phyloP scores from a whole-genome alignment of 2,329 filamentous ascomycete genomes.

The Herpotrichia juniperi region DNA sequence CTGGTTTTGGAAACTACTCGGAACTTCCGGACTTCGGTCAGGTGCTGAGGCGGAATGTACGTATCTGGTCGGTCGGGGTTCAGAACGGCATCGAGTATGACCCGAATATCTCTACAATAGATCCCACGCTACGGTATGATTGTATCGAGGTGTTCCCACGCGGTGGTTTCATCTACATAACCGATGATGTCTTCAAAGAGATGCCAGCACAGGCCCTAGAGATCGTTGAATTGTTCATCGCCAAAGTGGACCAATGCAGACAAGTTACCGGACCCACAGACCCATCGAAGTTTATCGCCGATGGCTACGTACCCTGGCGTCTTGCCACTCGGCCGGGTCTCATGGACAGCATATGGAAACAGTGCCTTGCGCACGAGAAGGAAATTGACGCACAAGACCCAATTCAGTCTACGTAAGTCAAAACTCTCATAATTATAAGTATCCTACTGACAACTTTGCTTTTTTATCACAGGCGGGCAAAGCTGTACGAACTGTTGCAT shows the following conservation, averaged over 20 bases:
- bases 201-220: constrained; percentile 43
- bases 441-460: not conserved
- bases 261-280: constrained; percentile 17
- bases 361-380: constrained; percentile 23
- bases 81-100: constrained; percentile 26
- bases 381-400: constrained; percentile 24
- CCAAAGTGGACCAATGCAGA: constrained; percentile 30
- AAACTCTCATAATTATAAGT: not conserved
- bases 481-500: constrained; percentile 33
- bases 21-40: constrained; percentile 39
- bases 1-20: constrained; percentile 38
- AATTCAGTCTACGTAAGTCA: constrained; percentile 20
- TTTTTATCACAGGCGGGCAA: constrained; percentile 16
- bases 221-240: constrained; percentile 44
- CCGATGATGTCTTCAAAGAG: constrained; percentile 50
- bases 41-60: constrained; percentile 32
- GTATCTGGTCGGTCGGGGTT: constrained; percentile 43
- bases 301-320: constrained; percentile 37
- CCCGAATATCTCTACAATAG: constrained; percentile 15
- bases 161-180: constrained; percentile 50
- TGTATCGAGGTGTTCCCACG: constrained; percentile 45
- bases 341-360: constrained; percentile 29
- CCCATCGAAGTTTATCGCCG: constrained; percentile 22
- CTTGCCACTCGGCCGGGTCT: constrained; percentile 39
- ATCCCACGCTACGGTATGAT: constrained; percentile 23